Evolutionary conservation across 805 yeast species (phyloP).

Genomic region (Kuraishia piskuri): DNA sequence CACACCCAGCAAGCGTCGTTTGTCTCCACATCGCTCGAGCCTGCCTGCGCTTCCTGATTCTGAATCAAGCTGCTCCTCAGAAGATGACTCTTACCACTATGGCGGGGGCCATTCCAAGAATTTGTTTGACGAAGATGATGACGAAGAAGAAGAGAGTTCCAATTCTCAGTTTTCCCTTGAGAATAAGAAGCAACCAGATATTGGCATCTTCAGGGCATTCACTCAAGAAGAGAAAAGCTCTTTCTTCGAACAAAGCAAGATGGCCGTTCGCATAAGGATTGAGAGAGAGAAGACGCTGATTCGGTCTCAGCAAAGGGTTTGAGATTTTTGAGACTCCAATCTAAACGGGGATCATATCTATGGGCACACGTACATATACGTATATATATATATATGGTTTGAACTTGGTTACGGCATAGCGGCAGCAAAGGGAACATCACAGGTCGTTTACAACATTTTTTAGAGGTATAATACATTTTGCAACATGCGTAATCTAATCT

Average conservation of each 20-base stretch:
- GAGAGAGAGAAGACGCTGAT: slow-evolving; percentile 20
- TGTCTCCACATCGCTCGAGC: neutral
- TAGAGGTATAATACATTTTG: neutral
- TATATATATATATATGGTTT: neutral
- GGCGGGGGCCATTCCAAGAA: neutral
- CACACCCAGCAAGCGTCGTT: neutral
- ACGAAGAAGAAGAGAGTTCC: neutral
- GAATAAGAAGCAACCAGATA: neutral
- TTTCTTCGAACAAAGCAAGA: slow-evolving; percentile 21
- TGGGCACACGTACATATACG: neutral
- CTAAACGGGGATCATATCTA: neutral
- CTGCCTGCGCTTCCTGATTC: slow-evolving; percentile 2
- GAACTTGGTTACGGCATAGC: neutral
- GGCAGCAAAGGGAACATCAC: neutral
- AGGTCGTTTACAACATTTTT: neutral
- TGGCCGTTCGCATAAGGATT: slow-evolving; percentile 24
- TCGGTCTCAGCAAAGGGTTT: neutral
- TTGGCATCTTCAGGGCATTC: slow-evolving; percentile 8
- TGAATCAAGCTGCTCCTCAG: neutral
- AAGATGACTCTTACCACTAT: neutral
- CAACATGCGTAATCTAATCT: neutral
- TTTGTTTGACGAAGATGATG: neutral
- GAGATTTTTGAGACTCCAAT: neutral
- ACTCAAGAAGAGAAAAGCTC: slow-evolving; percentile 17
- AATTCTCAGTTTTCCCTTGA: neutral